Conservation (phyloP, 2,329 filamentous ascomycete genomes). For the Cladorrhinum sp. region DNA sequence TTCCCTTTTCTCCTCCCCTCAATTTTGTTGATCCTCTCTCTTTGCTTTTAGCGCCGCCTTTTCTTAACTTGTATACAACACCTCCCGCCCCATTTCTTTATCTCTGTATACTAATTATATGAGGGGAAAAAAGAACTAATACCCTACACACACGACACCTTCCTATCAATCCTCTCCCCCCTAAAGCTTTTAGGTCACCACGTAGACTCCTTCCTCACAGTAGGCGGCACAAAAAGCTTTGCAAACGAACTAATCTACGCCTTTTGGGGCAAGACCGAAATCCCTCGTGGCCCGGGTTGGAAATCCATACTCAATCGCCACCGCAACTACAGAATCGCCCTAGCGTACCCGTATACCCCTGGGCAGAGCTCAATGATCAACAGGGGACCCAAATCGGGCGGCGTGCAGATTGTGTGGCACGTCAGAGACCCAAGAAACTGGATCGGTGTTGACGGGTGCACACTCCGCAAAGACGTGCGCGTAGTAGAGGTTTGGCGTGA, state of each 20-base stretch:
- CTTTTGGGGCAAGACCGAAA: conserved; percentile 16
- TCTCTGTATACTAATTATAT: no score
- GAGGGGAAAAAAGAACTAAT: no score
- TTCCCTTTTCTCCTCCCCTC: no score
- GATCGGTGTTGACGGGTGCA: conserved; percentile 5
- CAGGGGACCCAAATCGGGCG: conserved; percentile 9
- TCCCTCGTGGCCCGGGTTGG: background rate
- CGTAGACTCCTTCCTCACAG: conserved; percentile 18
- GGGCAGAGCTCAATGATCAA: conserved; percentile 21
- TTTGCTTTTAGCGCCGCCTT: no score
- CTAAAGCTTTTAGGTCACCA: conserved; percentile 17
- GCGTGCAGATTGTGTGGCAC: conserved; percentile 14
- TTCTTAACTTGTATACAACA: no score
- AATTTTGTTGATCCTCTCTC: no score
- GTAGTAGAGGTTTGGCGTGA: background rate
- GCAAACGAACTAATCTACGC: conserved; percentile 17
- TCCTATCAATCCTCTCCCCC: conserved; percentile 21
- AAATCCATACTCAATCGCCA: background rate
- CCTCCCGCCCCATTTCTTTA: background rate
- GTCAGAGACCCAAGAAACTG: conserved; percentile 14
- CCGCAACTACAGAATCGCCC: conserved; percentile 16
- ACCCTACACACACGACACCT: conserved; percentile 14
- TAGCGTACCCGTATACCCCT: conserved; percentile 20
- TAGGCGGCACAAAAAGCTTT: conserved; percentile 16
- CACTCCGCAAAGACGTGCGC: background rate